Percentiles rank a stretch among this genome's conserved stretches.
Evolutionary conservation across 331 rosid species (phyloP).

Genomic region (Arachis monticola): DNA sequence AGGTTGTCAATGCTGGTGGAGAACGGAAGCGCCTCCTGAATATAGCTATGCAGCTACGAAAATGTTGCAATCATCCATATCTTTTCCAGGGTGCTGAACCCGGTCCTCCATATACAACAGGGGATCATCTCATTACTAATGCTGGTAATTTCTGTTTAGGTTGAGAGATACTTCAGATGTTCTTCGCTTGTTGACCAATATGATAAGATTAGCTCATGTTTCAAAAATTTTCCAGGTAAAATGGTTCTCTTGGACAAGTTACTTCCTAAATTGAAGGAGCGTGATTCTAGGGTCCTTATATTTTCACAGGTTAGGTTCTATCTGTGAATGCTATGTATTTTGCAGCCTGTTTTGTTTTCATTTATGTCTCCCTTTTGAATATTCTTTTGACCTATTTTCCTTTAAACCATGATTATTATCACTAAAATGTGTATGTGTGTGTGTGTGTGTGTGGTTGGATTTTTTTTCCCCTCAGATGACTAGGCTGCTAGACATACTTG

Average conservation of each 20-base stretch:
- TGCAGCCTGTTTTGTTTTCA: slow-evolving; percentile 29
- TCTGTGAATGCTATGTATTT: slow-evolving; percentile 15
- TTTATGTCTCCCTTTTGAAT: slow-evolving; percentile 29
- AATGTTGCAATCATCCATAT: slow-evolving; percentile 98
- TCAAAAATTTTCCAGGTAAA: slow-evolving; percentile 65
- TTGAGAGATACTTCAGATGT: slow-evolving; percentile 26
- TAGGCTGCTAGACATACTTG: slow-evolving; percentile 94
- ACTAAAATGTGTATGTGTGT: slow-evolving; percentile 18
- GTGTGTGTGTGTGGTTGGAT: background rate
- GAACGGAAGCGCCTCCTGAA: slow-evolving; percentile 96
- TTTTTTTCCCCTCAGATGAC: slow-evolving; percentile 73
- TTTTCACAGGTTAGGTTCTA: slow-evolving; percentile 88
- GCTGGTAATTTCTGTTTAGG: slow-evolving; percentile 67
- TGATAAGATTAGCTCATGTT: slow-evolving; percentile 1
- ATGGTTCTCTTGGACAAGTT: slow-evolving; percentile 99
- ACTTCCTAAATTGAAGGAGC: slow-evolving; percentile 97
- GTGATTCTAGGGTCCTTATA: slow-evolving; percentile 97
- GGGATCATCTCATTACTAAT: slow-evolving; percentile 89
- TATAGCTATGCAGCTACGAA: slow-evolving; percentile 99
- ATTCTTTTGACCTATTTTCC: slow-evolving; percentile 2
- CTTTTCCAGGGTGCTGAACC: slow-evolving; percentile 99
- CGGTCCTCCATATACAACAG: slow-evolving; percentile 98
- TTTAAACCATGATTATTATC: background rate
- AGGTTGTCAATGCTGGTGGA: slow-evolving; percentile 99
- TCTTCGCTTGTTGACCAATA: slow-evolving; percentile 16